Evolutionary conservation across 768 basidiomycete genomes (phyloP).

Genomic region (Ramaria rubella): DNA sequence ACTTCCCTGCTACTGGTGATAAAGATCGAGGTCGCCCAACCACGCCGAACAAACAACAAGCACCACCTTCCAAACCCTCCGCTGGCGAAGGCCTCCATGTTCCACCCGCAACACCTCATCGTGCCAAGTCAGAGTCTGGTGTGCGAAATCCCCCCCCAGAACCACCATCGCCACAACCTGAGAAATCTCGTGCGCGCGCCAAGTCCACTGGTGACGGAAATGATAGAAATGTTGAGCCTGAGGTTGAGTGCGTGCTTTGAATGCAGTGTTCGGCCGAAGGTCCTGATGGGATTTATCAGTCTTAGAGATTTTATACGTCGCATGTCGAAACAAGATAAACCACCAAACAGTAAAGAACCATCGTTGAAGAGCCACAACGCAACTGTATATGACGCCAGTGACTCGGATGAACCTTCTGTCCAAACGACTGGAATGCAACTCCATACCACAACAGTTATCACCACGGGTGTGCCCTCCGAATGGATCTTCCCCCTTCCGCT

Average conservation of each 20-base stretch:
- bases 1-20: slow-evolving; percentile 7
- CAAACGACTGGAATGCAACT: slow-evolving; percentile 15
- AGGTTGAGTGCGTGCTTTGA: slow-evolving; percentile 5
- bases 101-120: background rate
- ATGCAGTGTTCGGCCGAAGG: background rate
- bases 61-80: background rate
- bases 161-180: background rate
- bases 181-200: background rate
- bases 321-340: slow-evolving; percentile 4
- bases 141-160: background rate
- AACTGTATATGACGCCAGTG: slow-evolving; percentile 7
- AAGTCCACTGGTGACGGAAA: slow-evolving; percentile 1
- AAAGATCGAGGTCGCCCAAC: slow-evolving; percentile 21
- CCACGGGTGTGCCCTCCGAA: slow-evolving; percentile 35
- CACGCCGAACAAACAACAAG: slow-evolving; percentile 15
- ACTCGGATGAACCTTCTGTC: slow-evolving; percentile 23
- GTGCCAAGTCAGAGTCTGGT: slow-evolving; percentile 5
- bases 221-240: background rate
- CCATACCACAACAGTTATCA: slow-evolving; percentile 32
- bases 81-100: slow-evolving; percentile 6
- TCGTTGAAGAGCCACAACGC: slow-evolving; percentile 6
- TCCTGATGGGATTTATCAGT: background rate
- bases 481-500: slow-evolving; percentile 63
- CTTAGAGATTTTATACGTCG: slow-evolving; percentile 9
- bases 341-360: background rate